phyloP scores from a whole-genome alignment of 768 basidiomycete species.

The Lactarius hatsudake region DNA sequence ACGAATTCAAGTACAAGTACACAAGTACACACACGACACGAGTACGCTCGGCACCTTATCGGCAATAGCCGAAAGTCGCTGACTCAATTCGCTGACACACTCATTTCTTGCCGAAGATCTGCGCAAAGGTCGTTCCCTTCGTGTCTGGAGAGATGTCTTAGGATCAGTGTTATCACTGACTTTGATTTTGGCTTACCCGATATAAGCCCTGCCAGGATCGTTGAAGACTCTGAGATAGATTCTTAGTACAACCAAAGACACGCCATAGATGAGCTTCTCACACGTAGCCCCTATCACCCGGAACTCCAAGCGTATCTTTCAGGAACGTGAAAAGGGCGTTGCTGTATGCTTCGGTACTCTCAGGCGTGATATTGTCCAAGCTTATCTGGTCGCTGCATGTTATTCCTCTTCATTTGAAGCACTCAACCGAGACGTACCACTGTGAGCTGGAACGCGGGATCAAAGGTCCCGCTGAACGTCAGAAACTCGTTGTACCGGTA shows the following conservation, averaged over 20 bases:
- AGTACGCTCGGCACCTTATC: not conserved
- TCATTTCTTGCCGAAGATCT: slow-evolving; percentile 38
- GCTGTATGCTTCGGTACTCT: slow-evolving; percentile 52
- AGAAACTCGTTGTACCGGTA: slow-evolving; percentile 58
- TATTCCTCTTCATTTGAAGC: not conserved
- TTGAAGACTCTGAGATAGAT: slow-evolving; percentile 39
- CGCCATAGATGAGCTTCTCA: slow-evolving; percentile 29
- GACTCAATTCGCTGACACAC: not conserved
- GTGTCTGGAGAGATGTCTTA: slow-evolving; percentile 33
- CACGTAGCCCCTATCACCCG: slow-evolving; percentile 60
- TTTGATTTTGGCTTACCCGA: slow-evolving; percentile 42
- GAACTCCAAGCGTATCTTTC: slow-evolving; percentile 49
- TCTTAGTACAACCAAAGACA: not conserved
- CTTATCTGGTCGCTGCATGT: slow-evolving; percentile 41
- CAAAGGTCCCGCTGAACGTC: slow-evolving; percentile 59
- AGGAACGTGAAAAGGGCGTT: slow-evolving; percentile 54
- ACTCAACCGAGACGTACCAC: slow-evolving; percentile 44
- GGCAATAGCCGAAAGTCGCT: not conserved
- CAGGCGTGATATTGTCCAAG: slow-evolving; percentile 52
- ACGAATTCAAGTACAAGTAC: not conserved
- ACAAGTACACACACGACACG: not conserved
- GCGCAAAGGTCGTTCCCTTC: slow-evolving; percentile 46
- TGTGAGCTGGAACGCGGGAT: slow-evolving; percentile 59
- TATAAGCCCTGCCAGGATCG: slow-evolving; percentile 50
- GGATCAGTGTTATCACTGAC: not conserved